Conservation (phyloP, 139 green algal species). For the Tetratostichococcus sp. region DNA sequence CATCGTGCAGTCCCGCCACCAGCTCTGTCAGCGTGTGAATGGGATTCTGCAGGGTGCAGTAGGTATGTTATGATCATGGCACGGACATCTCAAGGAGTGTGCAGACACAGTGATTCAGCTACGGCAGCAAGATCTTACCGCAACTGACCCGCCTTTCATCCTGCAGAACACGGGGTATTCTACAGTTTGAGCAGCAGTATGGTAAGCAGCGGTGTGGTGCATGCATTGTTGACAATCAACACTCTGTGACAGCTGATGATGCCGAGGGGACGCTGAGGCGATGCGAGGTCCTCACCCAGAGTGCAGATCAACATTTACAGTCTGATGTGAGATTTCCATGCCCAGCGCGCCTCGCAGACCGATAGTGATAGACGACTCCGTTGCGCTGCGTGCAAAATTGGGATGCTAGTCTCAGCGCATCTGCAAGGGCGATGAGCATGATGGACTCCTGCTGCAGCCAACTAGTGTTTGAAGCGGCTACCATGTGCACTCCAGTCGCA, state of each 20-base stretch:
- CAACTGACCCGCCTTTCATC: neutral
- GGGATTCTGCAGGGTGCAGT: slow-evolving; percentile 67
- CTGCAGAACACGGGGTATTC: neutral
- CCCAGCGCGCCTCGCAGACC: slow-evolving; percentile 43
- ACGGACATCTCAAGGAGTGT: neutral
- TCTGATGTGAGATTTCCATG: slow-evolving; percentile 45
- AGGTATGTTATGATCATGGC: too few relatives aligned
- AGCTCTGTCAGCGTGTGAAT: slow-evolving; percentile 48
- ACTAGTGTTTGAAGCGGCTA: too few relatives aligned
- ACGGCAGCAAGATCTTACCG: neutral
- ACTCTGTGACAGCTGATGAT: too few relatives aligned
- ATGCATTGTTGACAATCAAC: too few relatives aligned
- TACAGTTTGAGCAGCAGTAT: neutral
- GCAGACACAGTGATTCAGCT: neutral
- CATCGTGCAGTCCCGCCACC: slow-evolving; percentile 41
- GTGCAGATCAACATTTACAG: slow-evolving; percentile 56
- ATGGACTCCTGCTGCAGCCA: too few relatives aligned
- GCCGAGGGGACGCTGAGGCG: too few relatives aligned
- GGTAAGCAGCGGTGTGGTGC: neutral
- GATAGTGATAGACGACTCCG: slow-evolving; percentile 21
- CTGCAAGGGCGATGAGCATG: too few relatives aligned
- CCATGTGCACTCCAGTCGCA: too few relatives aligned
- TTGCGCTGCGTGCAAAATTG: neutral
- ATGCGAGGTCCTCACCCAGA: slow-evolving; percentile 20
- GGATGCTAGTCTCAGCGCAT: too few relatives aligned